Evolutionary conservation across 2,329 filamentous ascomycete genomes (phyloP), one percentile per base, ranked within the genome.

Genomic region (Colletotrichum incanum): DNA sequence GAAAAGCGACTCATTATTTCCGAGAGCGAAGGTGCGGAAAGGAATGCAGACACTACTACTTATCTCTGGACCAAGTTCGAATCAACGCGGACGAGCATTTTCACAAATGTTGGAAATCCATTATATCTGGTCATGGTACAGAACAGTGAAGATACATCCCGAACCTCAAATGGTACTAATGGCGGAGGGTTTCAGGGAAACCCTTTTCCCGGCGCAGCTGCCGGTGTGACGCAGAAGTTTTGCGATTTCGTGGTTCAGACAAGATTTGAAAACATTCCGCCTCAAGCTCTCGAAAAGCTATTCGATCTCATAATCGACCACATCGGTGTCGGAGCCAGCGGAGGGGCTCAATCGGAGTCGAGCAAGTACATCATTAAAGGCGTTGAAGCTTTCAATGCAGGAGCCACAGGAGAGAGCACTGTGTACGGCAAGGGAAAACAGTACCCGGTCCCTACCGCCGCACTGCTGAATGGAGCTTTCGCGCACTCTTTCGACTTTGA

Each of bases 401-500:
- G 73, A 11, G 54, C 45, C n/a, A 7, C 67, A 7, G 79, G 80
- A 5, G 59, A 68, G 8, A 79, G 77, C 52, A 81, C 79, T 14
- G 80, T 82, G n/a, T 79, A 82, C 56, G 80, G 77, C 16, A 79
- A 79, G 61, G 80, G 79, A 43, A 74, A 75, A 16, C 69, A 67
- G 11, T 80, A 79, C 72, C 76, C 81, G 1, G 80, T 79, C 2
- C 82, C 83, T 28, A 83, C 82, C 59, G 83, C 83, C 2, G 82
- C 79, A 1, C 76, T 85, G 14, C 73, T 85, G 28, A 85, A 85
- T 65, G 83, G 81, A 5, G 78, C 82, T 1, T 80, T 85, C 45
- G 81, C 80, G 11, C 84, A 86, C 75, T 82, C 80, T 4, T 77
- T 84, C 61, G 84, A 85, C 73, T 85, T 85, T 74, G 84, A 85